phyloP scores from a whole-genome alignment of 176 grass and related monocot species.

The Aechmea fasciata region DNA sequence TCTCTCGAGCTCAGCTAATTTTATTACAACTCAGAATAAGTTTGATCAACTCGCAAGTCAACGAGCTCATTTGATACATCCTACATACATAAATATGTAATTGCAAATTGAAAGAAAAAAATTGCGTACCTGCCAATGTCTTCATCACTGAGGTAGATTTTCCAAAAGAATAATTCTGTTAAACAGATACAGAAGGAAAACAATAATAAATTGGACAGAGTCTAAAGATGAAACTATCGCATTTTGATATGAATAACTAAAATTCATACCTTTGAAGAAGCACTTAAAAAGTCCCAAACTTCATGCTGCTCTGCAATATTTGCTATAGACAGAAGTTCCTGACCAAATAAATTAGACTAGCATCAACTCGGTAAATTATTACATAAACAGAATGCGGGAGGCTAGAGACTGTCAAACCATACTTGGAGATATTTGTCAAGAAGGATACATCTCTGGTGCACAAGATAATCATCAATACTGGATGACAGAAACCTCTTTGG shows the following conservation, averaged over 20 bases:
- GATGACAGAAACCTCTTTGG: slow-evolving; percentile 96
- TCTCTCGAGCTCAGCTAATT: no score
- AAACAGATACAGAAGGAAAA: slow-evolving; percentile 20
- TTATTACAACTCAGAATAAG: no score
- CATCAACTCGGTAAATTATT: slow-evolving; percentile 14
- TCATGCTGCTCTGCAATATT: slow-evolving; percentile 95
- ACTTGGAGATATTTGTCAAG: slow-evolving; percentile 96
- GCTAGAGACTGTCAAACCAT: slow-evolving; percentile 22
- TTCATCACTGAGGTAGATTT: slow-evolving; percentile 94
- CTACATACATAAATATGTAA: no score
- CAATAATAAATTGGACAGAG: slow-evolving; percentile 7
- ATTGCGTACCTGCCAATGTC: slow-evolving; percentile 70
- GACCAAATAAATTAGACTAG: slow-evolving; percentile 23
- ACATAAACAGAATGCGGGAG: slow-evolving; percentile 17
- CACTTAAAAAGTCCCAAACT: slow-evolving; percentile 97
- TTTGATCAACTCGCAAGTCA: no score
- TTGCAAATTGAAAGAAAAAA: no score
- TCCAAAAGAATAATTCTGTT: slow-evolving; percentile 95
- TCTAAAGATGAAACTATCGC: neutral
- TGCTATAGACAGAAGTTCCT: slow-evolving; percentile 87
- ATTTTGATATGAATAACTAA: slow-evolving; percentile 21
- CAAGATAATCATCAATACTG: slow-evolving; percentile 95
- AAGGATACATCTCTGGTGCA: slow-evolving; percentile 95
- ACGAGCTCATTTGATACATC: no score
- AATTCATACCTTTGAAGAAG: slow-evolving; percentile 58